These are phyloP conservation scores for Pseudoturritis turrita DNA, from an alignment of 345 rosid genomes.

Conservation along the genomic window DNA sequence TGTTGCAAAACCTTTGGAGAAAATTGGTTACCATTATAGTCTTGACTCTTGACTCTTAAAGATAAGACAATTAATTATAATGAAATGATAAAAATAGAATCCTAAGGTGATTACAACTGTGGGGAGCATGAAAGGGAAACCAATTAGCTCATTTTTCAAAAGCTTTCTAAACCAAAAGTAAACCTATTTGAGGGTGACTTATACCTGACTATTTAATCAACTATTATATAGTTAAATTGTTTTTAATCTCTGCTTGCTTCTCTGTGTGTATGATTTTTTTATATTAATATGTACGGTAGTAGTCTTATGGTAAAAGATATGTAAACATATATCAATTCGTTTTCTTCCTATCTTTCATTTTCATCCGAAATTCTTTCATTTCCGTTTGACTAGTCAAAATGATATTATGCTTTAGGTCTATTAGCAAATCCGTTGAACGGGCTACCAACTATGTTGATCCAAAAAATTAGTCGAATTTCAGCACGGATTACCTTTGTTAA, in stretches of 20 bases:
- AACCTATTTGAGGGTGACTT: neutral
- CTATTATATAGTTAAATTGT: neutral
- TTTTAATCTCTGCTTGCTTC: neutral
- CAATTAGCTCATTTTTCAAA: neutral
- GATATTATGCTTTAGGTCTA: too few relatives aligned
- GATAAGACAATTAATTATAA: conserved; percentile 2
- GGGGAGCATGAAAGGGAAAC: conserved; percentile 1
- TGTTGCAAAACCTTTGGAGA: neutral
- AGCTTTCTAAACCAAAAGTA: neutral
- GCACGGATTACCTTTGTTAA: too few relatives aligned
- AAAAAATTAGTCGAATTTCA: too few relatives aligned
- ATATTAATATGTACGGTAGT: neutral
- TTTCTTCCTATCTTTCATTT: too few relatives aligned
- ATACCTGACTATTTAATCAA: neutral
- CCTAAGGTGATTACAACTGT: conserved; percentile 7
- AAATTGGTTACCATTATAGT: neutral
- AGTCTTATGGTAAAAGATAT: too few relatives aligned
- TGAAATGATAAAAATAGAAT: conserved; percentile 18
- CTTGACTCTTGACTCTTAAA: neutral
- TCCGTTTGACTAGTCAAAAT: too few relatives aligned
- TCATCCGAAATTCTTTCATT: too few relatives aligned
- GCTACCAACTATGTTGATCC: too few relatives aligned
- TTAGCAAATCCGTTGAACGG: too few relatives aligned
- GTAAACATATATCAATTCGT: too few relatives aligned
- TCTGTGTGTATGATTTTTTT: neutral